These are phyloP conservation scores for Lasiodiplodia sp. DNA, from an alignment of 2,329 filamentous ascomycete species.

Conservation along the genomic window DNA sequence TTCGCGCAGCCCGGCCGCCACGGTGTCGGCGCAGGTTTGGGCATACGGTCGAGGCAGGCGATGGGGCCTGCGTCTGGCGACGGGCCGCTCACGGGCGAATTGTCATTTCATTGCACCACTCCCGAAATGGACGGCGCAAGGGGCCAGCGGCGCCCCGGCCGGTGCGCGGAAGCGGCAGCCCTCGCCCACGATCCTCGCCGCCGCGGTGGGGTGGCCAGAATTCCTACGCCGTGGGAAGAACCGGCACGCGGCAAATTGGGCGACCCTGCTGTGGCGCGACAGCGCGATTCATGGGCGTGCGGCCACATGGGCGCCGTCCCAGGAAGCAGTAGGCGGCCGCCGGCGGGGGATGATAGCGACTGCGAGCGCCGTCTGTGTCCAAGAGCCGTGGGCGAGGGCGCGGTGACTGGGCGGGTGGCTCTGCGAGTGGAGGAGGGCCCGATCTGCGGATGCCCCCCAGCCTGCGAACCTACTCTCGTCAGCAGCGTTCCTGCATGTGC, in stretches of 20 bases:
- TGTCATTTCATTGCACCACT: slow-evolving; percentile 22
- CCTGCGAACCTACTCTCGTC: not conserved
- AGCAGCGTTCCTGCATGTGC: not conserved
- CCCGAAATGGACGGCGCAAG: not conserved
- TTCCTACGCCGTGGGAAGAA: slow-evolving; percentile 7
- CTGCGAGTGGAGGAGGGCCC: not conserved
- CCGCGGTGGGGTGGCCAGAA: slow-evolving; percentile 10
- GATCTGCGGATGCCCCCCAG: no score
- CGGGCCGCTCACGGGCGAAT: slow-evolving; percentile 11
- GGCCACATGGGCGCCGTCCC: slow-evolving; percentile 16
- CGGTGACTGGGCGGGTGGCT: not conserved
- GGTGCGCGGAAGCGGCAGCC: slow-evolving; percentile 5
- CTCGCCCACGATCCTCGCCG: slow-evolving; percentile 13
- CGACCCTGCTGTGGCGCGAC: slow-evolving; percentile 14
- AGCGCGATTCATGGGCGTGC: slow-evolving; percentile 6
- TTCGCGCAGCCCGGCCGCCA: not conserved
- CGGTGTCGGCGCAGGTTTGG: slow-evolving; percentile 4
- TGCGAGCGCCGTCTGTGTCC: not conserved
- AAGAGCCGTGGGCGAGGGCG: not conserved
- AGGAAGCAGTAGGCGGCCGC: not conserved
- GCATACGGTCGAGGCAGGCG: slow-evolving; percentile 18
- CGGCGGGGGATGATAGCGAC: not conserved
- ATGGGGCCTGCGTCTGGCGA: not conserved
- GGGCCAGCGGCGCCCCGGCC: not conserved
- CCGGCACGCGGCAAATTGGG: slow-evolving; percentile 9